Evolutionary conservation across 805 yeast genomes (phyloP), one percentile per base, ranked within the genome.

Genomic region (Torulaspora quercuum): DNA sequence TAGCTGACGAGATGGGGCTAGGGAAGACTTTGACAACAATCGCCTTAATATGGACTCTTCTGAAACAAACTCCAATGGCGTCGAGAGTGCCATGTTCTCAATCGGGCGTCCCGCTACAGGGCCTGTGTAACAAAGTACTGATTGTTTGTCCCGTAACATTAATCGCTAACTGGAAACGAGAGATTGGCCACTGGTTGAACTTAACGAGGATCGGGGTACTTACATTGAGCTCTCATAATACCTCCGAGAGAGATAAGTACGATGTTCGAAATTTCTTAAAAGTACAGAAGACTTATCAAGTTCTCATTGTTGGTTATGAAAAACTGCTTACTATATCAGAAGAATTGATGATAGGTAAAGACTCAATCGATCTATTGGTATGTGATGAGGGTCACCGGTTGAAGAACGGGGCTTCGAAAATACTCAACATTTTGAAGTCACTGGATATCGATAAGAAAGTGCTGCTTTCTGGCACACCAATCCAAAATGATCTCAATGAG

Each of bases 1-100:
- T 92, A 27, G 98, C 98, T 0, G 98, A 92, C 60, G 97, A 90
- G 50, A 92, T 92, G 98, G 98, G 98, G 0, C 66, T 92, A 11
- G 96, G 96, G 2, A 84, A 84, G 52, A 89, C 97, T 0, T 61
- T 92, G 26, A 89, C 81, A 75, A 77, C 96, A 0, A 90, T 92
- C 5, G 55, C 95, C 0, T 57, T 87, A 25, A 70, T 90, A 3
- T 87, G 95, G 94, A 87, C 95, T 0, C 59, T 92, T 12, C 57
- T 86, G 12, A 80, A 73, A 45, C 87, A 83, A 48, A 72, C 75
- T 10, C 87, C 89, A 0, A 49, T 45, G 35, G 57, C 68, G 13
- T 37, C 55, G 13, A 48, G 52, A n/a, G 49, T 53, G 9, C 68
- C 68, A 21, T 29, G 60, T 44, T 33, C 68, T 50, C 36, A 54